Conservation (phyloP, 1,139 yeast species). For the Torulaspora pretoriensis region DNA sequence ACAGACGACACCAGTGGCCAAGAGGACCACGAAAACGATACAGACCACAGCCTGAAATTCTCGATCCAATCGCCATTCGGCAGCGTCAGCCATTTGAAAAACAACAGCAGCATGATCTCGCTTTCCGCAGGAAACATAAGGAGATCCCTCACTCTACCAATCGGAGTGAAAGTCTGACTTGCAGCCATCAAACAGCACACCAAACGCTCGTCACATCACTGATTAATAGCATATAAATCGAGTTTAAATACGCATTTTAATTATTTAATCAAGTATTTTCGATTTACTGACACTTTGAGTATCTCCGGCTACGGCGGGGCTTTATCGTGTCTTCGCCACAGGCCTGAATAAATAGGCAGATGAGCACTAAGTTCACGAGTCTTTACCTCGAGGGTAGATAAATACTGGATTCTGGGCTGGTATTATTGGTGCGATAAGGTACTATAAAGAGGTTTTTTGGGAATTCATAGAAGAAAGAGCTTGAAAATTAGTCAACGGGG, state of each 20-base stretch:
- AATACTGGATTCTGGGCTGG: neutral
- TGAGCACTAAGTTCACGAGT: too few relatives aligned
- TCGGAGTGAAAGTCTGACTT: conserved; percentile 27
- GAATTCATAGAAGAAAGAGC: too few relatives aligned
- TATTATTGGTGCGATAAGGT: neutral
- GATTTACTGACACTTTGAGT: conserved; percentile 3
- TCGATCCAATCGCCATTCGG: conserved; percentile 12
- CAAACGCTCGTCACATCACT: too few relatives aligned
- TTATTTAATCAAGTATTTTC: neutral
- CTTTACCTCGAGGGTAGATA: conserved; percentile 1
- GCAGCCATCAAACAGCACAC: too few relatives aligned
- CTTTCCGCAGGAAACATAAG: conserved; percentile 20
- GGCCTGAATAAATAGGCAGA: neutral
- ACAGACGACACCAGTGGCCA: conserved; percentile 8
- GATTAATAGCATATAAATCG: too few relatives aligned
- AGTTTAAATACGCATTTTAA: neutral
- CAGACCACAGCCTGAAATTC: conserved; percentile 8
- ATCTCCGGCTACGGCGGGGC: neutral
- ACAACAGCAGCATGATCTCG: conserved; percentile 17
- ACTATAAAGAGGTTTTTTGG: neutral
- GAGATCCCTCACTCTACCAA: conserved; percentile 33
- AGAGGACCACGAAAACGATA: conserved; percentile 6
- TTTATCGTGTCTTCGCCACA: conserved; percentile 9
- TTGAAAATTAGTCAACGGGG: too few relatives aligned
- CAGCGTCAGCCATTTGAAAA: conserved; percentile 8